phyloP scores from a whole-genome alignment of 495 filamentous ascomycete species.

The Peziza echinospora region DNA sequence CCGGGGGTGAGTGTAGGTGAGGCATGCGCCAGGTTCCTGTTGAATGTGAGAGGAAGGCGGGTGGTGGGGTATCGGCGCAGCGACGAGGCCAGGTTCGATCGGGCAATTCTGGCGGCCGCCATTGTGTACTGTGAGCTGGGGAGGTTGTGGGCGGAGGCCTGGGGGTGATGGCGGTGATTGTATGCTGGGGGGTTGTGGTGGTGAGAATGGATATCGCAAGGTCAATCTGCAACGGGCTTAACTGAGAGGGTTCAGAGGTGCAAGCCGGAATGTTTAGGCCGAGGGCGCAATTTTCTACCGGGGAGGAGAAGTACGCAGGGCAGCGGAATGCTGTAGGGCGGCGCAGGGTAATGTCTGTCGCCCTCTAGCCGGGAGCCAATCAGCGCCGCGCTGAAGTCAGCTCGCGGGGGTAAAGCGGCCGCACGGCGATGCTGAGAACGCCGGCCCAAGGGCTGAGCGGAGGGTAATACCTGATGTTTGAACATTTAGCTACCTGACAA shows the following conservation, averaged over 20 bases:
- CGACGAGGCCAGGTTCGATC: conserved; percentile 8
- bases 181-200: too few relatives aligned
- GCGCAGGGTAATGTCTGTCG: too few relatives aligned
- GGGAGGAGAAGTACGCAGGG: neutral
- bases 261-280: neutral
- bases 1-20: conserved; percentile 15
- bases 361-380: too few relatives aligned
- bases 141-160: too few relatives aligned
- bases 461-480: too few relatives aligned
- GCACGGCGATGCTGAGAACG: too few relatives aligned
- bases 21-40: conserved; percentile 15
- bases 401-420: neutral
- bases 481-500: too few relatives aligned
- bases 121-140: conserved; percentile 12
- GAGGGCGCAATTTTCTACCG: neutral
- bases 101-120: conserved; percentile 19
- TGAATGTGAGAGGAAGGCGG: conserved; percentile 3
- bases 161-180: too few relatives aligned
- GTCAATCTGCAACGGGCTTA: too few relatives aligned
- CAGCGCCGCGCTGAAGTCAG: neutral
- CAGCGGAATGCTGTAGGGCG: neutral
- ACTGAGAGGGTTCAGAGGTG: too few relatives aligned
- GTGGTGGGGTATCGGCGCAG: conserved; percentile 13
- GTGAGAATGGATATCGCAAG: too few relatives aligned
- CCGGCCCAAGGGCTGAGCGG: too few relatives aligned